Percentiles rank a stretch among this genome's conserved stretches.
These are phyloP conservation scores for Talaromyces adpressus DNA, from an alignment of 495 filamentous ascomycete species.

Conservation along the genomic window DNA sequence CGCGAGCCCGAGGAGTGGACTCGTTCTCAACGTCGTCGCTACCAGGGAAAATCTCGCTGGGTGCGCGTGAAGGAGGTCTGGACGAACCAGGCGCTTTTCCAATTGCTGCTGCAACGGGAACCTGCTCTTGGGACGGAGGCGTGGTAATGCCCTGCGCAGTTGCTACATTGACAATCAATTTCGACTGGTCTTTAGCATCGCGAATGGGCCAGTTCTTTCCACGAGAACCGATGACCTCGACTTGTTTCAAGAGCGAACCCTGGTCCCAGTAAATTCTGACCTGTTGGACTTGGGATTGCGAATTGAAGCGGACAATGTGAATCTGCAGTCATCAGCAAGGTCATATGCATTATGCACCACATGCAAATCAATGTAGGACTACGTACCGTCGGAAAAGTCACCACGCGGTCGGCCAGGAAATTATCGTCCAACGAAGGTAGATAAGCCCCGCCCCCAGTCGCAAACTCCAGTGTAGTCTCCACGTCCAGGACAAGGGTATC, in stretches of 20 bases:
- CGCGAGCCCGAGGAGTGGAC: conserved; percentile 34
- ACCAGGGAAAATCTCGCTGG: conserved; percentile 56
- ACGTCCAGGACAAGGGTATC: conserved; percentile 67
- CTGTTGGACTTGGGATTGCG: conserved; percentile 66
- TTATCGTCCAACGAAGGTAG: conserved; percentile 90
- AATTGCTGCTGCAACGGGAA: conserved; percentile 14
- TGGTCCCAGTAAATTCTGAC: conserved; percentile 95
- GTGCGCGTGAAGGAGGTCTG: conserved; percentile 56
- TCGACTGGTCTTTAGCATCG: conserved; percentile 77
- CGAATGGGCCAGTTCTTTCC: conserved; percentile 91
- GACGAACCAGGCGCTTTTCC: conserved; percentile 42
- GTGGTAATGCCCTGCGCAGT: conserved; percentile 13
- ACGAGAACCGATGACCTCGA: conserved; percentile 85
- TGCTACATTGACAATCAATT: conserved; percentile 51
- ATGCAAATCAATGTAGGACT: not conserved
- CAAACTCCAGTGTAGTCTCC: conserved; percentile 78
- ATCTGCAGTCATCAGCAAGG: conserved; percentile 42
- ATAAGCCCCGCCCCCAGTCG: conserved; percentile 74
- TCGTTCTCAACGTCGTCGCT: conserved; percentile 31
- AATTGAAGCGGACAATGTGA: conserved; percentile 84
- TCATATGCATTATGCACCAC: not conserved
- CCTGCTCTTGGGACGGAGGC: conserved; percentile 8
- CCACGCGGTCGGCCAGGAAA: conserved; percentile 78
- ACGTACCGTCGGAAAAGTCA: conserved; percentile 76
- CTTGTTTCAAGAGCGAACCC: conserved; percentile 81